Conservation (phyloP, 495 filamentous ascomycete genomes). For the Cercophora samala region DNA sequence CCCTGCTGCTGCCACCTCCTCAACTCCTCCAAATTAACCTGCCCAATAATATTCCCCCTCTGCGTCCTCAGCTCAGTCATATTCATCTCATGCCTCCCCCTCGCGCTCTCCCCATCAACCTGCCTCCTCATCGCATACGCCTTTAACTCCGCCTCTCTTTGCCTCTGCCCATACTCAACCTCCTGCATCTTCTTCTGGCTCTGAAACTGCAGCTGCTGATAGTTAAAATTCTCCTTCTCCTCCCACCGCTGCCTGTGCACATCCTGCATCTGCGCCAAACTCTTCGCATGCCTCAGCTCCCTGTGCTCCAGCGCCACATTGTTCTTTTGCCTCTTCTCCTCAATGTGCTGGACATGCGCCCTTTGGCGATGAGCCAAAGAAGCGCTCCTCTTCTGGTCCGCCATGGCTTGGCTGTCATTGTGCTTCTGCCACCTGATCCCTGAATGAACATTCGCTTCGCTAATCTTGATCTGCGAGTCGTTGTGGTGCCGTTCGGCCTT, state of each 20-base stretch:
- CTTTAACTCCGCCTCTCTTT: conserved; percentile 5
- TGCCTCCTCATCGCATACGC: conserved; percentile 17
- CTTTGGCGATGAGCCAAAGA: conserved; percentile 16
- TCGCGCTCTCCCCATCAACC: neutral
- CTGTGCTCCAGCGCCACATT: conserved; percentile 8
- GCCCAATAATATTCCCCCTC: conserved; percentile 30
- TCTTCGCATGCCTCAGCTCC: conserved; percentile 18
- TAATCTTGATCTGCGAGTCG: conserved; percentile 20
- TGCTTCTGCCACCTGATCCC: conserved; percentile 23
- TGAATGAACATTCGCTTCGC: conserved; percentile 19
- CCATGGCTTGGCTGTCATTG: conserved; percentile 22
- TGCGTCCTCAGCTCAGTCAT: conserved; percentile 28
- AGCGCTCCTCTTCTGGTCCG: conserved; percentile 15
- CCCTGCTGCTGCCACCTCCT: conserved; percentile 26
- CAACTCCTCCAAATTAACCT: conserved; percentile 29
- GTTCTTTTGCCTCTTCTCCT: conserved; percentile 12
- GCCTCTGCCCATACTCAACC: conserved; percentile 1
- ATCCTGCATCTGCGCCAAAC: conserved; percentile 16
- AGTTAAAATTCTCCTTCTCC: conserved; percentile 6
- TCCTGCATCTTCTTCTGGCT: conserved; percentile 12
- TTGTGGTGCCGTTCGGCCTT: conserved; percentile 22
- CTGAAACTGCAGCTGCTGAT: conserved; percentile 14
- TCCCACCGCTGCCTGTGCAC: conserved; percentile 14
- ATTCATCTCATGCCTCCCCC: conserved; percentile 17
- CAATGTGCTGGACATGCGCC: conserved; percentile 14